phyloP scores from a whole-genome alignment of 1,139 yeast species.

The Debaryomyces nepalensis region DNA sequence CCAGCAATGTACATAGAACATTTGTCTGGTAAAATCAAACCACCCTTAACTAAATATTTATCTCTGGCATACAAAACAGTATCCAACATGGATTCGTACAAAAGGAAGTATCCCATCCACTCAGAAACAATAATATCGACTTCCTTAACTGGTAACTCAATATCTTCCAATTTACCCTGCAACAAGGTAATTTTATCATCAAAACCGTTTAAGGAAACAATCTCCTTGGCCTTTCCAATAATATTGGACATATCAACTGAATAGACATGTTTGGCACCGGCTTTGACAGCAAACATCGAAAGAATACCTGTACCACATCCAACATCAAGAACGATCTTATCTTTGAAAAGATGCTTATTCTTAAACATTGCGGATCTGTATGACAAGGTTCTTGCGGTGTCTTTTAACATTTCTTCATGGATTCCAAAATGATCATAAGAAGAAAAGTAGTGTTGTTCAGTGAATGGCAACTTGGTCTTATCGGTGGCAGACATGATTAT shows the following conservation, averaged over 20 bases:
- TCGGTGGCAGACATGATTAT: slow-evolving; percentile 52
- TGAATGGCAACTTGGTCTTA: slow-evolving; percentile 55
- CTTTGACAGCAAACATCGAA: slow-evolving; percentile 97
- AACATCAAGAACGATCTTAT: slow-evolving; percentile 94
- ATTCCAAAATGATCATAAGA: slow-evolving; percentile 97
- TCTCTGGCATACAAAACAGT: slow-evolving; percentile 96
- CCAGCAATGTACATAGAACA: slow-evolving; percentile 91
- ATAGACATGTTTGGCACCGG: slow-evolving; percentile 96
- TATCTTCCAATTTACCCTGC: slow-evolving; percentile 95
- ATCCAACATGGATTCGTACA: slow-evolving; percentile 97
- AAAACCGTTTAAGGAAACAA: slow-evolving; percentile 82
- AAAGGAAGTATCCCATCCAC: slow-evolving; percentile 99
- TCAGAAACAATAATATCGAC: slow-evolving; percentile 97
- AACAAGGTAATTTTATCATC: slow-evolving; percentile 85
- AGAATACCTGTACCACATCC: slow-evolving; percentile 98
- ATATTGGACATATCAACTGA: slow-evolving; percentile 98
- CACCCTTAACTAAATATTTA: slow-evolving; percentile 81
- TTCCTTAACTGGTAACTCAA: slow-evolving; percentile 70
- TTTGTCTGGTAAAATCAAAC: slow-evolving; percentile 93
- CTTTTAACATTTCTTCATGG: slow-evolving; percentile 99
- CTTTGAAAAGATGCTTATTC: slow-evolving; percentile 88
- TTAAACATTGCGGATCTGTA: slow-evolving; percentile 93
- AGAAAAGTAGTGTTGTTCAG: slow-evolving; percentile 90
- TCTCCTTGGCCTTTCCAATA: slow-evolving; percentile 90
- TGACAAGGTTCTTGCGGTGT: slow-evolving; percentile 87